phyloP scores from a whole-genome alignment of 495 filamentous ascomycete genomes.

The Aspergillus campestris region DNA sequence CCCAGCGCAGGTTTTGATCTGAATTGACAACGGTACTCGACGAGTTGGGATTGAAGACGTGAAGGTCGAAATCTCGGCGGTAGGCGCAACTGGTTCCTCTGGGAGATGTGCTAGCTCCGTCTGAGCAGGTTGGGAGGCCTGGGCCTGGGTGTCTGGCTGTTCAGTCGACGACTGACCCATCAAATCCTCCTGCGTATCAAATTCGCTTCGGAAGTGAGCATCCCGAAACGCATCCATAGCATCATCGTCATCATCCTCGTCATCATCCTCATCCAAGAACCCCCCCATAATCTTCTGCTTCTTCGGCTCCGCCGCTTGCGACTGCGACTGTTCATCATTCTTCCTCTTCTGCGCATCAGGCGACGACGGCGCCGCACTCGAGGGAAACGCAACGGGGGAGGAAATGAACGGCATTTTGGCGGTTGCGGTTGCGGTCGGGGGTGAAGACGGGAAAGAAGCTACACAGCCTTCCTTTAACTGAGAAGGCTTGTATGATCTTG shows the following conservation, averaged over 20 bases:
- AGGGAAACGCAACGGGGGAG: conserved; percentile 51
- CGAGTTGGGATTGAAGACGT: conserved; percentile 8
- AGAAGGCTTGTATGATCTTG: conserved; percentile 19
- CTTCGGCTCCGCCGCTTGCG: conserved; percentile 29
- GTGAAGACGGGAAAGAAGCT: conserved; percentile 21
- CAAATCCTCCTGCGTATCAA: conserved; percentile 27
- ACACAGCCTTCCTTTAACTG: conserved; percentile 16
- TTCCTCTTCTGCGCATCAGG: conserved; percentile 40
- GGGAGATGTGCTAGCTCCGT: neutral
- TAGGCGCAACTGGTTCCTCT: conserved; percentile 1
- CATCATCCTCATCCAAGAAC: conserved; percentile 31
- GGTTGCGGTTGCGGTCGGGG: conserved; percentile 26
- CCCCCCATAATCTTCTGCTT: conserved; percentile 16
- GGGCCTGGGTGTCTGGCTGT: conserved; percentile 4
- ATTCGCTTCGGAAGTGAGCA: conserved; percentile 31
- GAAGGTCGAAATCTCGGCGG: conserved; percentile 1
- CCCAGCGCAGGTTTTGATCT: conserved; percentile 60
- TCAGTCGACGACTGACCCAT: conserved; percentile 9
- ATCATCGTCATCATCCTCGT: conserved; percentile 32
- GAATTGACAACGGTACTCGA: conserved; percentile 19
- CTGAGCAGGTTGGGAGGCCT: conserved; percentile 1
- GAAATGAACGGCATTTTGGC: conserved; percentile 54
- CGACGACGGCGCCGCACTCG: conserved; percentile 38
- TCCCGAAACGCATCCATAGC: conserved; percentile 17
- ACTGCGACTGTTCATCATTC: conserved; percentile 31